phyloP scores from a whole-genome alignment of 805 yeast genomes.

The Debaryomyces hansenii region DNA sequence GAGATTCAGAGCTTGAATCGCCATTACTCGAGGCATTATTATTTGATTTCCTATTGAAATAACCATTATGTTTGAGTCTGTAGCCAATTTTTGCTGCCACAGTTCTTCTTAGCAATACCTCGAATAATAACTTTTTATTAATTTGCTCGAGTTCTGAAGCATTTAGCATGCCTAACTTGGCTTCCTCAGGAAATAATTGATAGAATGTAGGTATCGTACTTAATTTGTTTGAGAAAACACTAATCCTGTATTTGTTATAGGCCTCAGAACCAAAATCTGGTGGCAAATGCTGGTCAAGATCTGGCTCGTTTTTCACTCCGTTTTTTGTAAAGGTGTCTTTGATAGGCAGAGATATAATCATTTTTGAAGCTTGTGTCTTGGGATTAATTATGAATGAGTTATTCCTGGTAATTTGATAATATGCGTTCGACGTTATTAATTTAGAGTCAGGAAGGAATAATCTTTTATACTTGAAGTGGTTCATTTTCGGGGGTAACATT shows the following conservation, averaged over 20 bases:
- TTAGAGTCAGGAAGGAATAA: slow-evolving; percentile 15
- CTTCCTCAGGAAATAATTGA: slow-evolving; percentile 29
- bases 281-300: slow-evolving; percentile 5
- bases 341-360: slow-evolving; percentile 15
- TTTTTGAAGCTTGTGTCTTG: background rate
- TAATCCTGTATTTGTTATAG: slow-evolving; percentile 26
- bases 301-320: slow-evolving; percentile 2
- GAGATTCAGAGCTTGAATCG: background rate
- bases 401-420: background rate
- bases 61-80: slow-evolving; percentile 22
- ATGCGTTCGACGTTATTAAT: slow-evolving; percentile 1
- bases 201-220: slow-evolving; percentile 26
- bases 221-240: slow-evolving; percentile 21
- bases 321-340: slow-evolving; percentile 14
- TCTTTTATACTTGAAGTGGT: slow-evolving; percentile 20
- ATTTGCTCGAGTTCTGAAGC: slow-evolving; percentile 26
- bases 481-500: slow-evolving; percentile 29
- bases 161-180: slow-evolving; percentile 19
- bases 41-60: slow-evolving; percentile 1
- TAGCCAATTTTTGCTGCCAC: slow-evolving; percentile 42
- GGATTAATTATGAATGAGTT: background rate
- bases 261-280: slow-evolving; percentile 16
- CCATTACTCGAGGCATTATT: slow-evolving; percentile 1
- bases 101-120: slow-evolving; percentile 39
- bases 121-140: slow-evolving; percentile 33